Conservation (phyloP, 305 asterid genomes). For the Euphrasia arctica region DNA sequence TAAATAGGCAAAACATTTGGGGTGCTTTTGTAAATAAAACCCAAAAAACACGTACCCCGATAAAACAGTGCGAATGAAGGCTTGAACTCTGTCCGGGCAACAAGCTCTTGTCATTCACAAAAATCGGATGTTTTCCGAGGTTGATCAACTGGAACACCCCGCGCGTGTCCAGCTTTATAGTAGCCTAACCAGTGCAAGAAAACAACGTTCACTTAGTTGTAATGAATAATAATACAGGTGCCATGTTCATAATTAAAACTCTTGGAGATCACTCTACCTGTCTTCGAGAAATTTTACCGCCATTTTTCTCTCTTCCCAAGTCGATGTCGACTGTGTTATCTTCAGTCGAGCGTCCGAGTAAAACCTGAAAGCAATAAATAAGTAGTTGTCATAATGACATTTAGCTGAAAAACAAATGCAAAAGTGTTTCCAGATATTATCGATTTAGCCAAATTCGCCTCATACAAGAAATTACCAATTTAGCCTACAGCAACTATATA, state of each 20-base stretch:
- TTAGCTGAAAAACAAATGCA: too few relatives aligned
- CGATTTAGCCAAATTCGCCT: too few relatives aligned
- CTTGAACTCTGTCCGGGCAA: conserved; percentile 32
- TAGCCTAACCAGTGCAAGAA: conserved; percentile 45
- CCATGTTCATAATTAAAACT: neutral
- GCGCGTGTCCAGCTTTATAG: conserved; percentile 44
- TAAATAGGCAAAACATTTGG: neutral
- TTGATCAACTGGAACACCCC: conserved; percentile 68
- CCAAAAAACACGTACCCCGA: conserved; percentile 48
- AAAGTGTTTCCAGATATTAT: too few relatives aligned
- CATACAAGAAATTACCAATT: too few relatives aligned
- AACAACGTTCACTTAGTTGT: neutral
- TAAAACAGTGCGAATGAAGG: conserved; percentile 59
- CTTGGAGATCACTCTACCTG: conserved; percentile 44
- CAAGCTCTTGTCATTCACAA: conserved; percentile 53
- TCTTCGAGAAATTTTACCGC: conserved; percentile 67
- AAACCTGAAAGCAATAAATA: conserved; percentile 48
- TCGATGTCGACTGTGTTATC: conserved; percentile 70
- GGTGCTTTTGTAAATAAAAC: neutral
- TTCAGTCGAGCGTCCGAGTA: conserved; percentile 66
- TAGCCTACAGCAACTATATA: too few relatives aligned
- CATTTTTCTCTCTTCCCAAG: conserved; percentile 60
- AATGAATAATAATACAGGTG: neutral
- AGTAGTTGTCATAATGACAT: too few relatives aligned
- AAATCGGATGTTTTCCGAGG: conserved; percentile 51